phyloP scores from a whole-genome alignment of 2,329 filamentous ascomycete genomes.

The Hirsutella minnesotensis region DNA sequence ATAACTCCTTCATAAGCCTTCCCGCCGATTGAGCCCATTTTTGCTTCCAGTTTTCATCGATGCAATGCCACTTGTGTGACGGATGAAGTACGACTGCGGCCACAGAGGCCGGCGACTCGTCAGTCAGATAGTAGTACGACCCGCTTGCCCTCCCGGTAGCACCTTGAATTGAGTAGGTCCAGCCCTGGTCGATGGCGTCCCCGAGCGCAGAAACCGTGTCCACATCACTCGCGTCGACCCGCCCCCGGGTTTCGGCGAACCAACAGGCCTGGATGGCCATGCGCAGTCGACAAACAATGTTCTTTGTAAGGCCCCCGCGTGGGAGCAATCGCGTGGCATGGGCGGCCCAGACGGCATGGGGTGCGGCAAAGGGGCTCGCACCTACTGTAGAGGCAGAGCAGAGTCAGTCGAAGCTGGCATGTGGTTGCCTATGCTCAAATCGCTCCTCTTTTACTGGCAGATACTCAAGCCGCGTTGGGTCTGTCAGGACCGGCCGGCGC shows the following conservation, averaged over 20 bases:
- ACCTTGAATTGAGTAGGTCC: conserved; percentile 4
- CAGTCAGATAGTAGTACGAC: conserved; percentile 2
- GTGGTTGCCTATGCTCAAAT: too few relatives aligned
- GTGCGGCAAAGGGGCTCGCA: too few relatives aligned
- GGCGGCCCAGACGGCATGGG: too few relatives aligned
- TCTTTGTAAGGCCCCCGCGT: background rate
- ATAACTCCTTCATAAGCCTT: conserved; percentile 3
- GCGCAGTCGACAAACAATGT: background rate
- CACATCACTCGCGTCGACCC: background rate
- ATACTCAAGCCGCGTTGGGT: too few relatives aligned
- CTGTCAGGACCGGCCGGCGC: too few relatives aligned
- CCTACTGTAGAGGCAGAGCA: too few relatives aligned
- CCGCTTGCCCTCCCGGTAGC: conserved; percentile 4
- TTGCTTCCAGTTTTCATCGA: conserved; percentile 5
- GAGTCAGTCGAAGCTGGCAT: too few relatives aligned
- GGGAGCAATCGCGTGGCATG: too few relatives aligned
- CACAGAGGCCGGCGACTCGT: conserved; percentile 4
- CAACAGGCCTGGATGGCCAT: background rate
- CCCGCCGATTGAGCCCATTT: conserved; percentile 4
- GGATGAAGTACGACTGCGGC: conserved; percentile 5
- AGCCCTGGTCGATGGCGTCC: background rate
- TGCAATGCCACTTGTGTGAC: conserved; percentile 6
- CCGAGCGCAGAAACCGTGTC: background rate
- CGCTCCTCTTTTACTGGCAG: too few relatives aligned
- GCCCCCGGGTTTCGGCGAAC: background rate